Conservation (phyloP, 2,329 filamentous ascomycete genomes). For the Camillea tinctor region DNA sequence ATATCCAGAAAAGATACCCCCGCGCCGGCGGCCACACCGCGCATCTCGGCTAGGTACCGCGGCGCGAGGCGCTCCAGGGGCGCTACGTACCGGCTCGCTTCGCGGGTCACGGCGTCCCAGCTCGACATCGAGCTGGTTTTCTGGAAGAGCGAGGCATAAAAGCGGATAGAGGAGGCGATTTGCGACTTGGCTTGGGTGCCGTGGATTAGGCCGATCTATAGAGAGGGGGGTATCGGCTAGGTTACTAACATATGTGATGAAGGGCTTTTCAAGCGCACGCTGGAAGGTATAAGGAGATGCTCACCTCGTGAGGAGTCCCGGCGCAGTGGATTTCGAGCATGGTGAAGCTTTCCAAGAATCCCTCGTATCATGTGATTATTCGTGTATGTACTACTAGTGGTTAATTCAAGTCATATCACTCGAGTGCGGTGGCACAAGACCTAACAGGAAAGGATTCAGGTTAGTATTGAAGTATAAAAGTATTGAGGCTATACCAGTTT, state of each 20-base stretch:
- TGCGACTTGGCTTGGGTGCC: slow-evolving; percentile 30
- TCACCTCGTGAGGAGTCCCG: slow-evolving; percentile 18
- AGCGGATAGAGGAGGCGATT: slow-evolving; percentile 34
- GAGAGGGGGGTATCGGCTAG: neutral
- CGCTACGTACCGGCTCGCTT: slow-evolving; percentile 46
- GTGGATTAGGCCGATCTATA: slow-evolving; percentile 37
- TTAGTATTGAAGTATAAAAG: too few relatives aligned
- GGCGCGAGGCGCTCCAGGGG: slow-evolving; percentile 39
- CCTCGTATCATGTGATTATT: too few relatives aligned
- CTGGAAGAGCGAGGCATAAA: slow-evolving; percentile 37
- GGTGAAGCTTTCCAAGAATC: too few relatives aligned
- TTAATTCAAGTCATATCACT: too few relatives aligned
- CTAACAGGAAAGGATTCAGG: too few relatives aligned
- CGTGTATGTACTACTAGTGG: too few relatives aligned
- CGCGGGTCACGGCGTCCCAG: slow-evolving; percentile 32
- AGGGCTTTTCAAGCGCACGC: too few relatives aligned
- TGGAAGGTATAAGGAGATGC: neutral
- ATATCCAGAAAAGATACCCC: slow-evolving; percentile 46
- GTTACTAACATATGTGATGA: too few relatives aligned
- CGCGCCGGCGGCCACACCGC: slow-evolving; percentile 53
- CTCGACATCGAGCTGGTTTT: slow-evolving; percentile 31
- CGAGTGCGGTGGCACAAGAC: too few relatives aligned
- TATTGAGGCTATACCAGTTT: too few relatives aligned
- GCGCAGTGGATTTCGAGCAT: slow-evolving; percentile 21
- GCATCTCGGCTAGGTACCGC: slow-evolving; percentile 43